A percentile compares a stretch with the other conserved stretches of the same genome.
Conservation (phyloP, 805 yeast species). For the Ogataea angusta region DNA sequence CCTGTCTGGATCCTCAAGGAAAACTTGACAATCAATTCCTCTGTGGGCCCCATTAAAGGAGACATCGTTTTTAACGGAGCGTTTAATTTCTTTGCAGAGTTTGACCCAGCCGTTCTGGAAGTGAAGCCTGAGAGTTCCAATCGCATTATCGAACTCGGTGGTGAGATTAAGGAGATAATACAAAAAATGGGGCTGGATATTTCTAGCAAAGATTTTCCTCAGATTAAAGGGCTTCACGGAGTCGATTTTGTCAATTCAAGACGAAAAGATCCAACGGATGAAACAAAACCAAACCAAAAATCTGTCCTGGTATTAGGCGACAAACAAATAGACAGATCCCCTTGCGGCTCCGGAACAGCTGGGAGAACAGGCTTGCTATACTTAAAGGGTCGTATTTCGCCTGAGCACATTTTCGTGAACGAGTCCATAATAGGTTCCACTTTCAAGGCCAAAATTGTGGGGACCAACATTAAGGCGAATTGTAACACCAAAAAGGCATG, state of each 20-base stretch:
- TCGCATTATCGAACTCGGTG: slow-evolving; percentile 18
- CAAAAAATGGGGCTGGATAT: slow-evolving; percentile 13
- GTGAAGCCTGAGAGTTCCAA: slow-evolving; percentile 22
- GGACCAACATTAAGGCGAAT: slow-evolving; percentile 19
- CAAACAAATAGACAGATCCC: slow-evolving; percentile 29
- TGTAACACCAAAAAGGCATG: slow-evolving; percentile 21
- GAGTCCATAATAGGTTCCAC: slow-evolving; percentile 27
- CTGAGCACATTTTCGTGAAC: slow-evolving; percentile 15
- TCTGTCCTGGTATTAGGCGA: slow-evolving; percentile 25
- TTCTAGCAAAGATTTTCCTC: slow-evolving; percentile 23
- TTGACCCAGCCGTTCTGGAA: slow-evolving; percentile 8
- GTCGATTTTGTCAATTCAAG: slow-evolving; percentile 17
- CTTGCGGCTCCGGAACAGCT: slow-evolving; percentile 31
- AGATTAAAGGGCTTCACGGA: slow-evolving; percentile 22
- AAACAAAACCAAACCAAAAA: slow-evolving; percentile 15
- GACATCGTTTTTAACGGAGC: slow-evolving; percentile 30
- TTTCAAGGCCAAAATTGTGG: slow-evolving; percentile 19
- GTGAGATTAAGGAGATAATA: slow-evolving; percentile 19
- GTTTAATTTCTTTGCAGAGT: slow-evolving; percentile 23
- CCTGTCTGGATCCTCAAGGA: slow-evolving; percentile 22
- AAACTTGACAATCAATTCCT: slow-evolving; percentile 15
- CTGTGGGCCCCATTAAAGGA: slow-evolving; percentile 20
- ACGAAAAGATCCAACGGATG: slow-evolving; percentile 13
- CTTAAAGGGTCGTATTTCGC: slow-evolving; percentile 12
- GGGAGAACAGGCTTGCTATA: slow-evolving; percentile 25